Conservation (phyloP, 768 basidiomycete species). For the Hygrocybe coccinea region DNA sequence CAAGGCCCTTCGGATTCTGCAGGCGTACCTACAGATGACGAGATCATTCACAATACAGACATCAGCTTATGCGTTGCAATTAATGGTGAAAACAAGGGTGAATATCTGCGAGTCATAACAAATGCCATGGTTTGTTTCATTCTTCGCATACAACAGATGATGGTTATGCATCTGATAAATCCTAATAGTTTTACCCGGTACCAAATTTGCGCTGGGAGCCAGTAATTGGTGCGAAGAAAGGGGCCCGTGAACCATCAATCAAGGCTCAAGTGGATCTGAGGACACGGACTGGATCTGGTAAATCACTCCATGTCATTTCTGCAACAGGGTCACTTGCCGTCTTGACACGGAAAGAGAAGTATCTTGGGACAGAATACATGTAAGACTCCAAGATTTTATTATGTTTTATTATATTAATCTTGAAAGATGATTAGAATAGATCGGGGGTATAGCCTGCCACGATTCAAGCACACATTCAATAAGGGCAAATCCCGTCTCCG, state of each 20-base stretch:
- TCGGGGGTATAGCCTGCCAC: too few species aligned
- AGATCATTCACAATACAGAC: neutral
- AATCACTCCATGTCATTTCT: neutral
- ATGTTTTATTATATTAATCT: too few species aligned
- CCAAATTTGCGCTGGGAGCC: neutral
- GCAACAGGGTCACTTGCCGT: neutral
- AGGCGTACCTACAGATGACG: neutral
- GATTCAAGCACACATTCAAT: too few species aligned
- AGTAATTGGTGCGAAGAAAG: neutral
- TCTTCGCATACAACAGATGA: neutral
- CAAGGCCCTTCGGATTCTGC: neutral
- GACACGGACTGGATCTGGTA: neutral
- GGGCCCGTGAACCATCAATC: neutral
- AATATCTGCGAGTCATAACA: neutral
- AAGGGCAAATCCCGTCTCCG: too few species aligned
- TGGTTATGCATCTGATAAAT: neutral
- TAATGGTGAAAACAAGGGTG: neutral
- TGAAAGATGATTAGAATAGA: too few species aligned
- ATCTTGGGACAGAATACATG: neutral
- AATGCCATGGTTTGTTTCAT: constrained; percentile 1
- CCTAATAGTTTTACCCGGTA: constrained; percentile 2
- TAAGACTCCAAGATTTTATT: too few species aligned
- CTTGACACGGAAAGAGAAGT: neutral
- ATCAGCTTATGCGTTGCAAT: neutral
- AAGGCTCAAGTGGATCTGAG: neutral